Percentiles rank a stretch among this genome's conserved stretches.
Conservation (phyloP, 2,329 filamentous ascomycete species). For the Bertia moriformis region DNA sequence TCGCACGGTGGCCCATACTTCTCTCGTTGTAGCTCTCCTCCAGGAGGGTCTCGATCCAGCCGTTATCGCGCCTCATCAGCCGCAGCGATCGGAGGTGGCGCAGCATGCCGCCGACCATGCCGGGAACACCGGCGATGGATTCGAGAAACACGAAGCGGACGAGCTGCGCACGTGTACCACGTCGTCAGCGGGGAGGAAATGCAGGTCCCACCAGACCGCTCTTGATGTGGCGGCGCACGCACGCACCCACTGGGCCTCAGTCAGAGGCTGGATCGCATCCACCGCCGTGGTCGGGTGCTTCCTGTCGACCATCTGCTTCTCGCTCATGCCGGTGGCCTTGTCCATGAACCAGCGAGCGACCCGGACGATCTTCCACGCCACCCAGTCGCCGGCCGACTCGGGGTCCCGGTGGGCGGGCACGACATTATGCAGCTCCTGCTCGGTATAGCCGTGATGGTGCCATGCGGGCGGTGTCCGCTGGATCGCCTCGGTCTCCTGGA, state of each 20-base stretch:
- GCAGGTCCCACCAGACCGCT: neutral
- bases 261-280: constrained; percentile 45
- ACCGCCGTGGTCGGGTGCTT: constrained; percentile 38
- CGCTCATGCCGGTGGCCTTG: constrained; percentile 56
- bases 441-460: constrained; percentile 60
- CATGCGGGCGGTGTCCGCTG: constrained; percentile 50
- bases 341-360: constrained; percentile 70
- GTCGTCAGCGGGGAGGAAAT: neutral
- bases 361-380: constrained; percentile 65
- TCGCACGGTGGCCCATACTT: too few relatives aligned
- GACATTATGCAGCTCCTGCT: constrained; percentile 64
- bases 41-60: constrained; percentile 86
- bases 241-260: constrained; percentile 66
- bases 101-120: constrained; percentile 93
- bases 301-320: constrained; percentile 55
- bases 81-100: constrained; percentile 75
- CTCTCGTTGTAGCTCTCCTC: constrained; percentile 86
- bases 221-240: neutral
- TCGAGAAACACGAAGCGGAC: constrained; percentile 86
- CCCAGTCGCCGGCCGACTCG: constrained; percentile 59
- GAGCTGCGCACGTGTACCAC: constrained; percentile 32
- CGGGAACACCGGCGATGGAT: constrained; percentile 84
- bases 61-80: constrained; percentile 80
- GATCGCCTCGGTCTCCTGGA: constrained; percentile 44
- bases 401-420: constrained; percentile 64